These are phyloP conservation scores for Scolecobasidium constrictum DNA, from an alignment of 2,329 filamentous ascomycete species.

Conservation along the genomic window DNA sequence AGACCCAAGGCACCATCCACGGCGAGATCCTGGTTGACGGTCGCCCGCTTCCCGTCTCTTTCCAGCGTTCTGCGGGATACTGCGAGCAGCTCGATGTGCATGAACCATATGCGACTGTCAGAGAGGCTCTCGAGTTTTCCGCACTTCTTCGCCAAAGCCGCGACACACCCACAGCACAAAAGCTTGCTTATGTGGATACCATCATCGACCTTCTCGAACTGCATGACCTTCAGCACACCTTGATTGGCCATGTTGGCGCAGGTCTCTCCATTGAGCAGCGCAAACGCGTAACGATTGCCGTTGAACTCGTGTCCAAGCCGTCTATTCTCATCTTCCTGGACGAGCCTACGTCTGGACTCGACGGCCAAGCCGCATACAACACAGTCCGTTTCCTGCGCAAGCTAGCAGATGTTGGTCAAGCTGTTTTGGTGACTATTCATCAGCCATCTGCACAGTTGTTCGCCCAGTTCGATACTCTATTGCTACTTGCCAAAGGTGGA, in stretches of 20 bases:
- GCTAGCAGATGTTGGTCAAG: conserved; percentile 68
- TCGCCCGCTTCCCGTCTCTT: conserved; percentile 43
- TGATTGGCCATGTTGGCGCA: conserved; percentile 49
- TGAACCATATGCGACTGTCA: conserved; percentile 49
- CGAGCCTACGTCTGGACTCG: conserved; percentile 66
- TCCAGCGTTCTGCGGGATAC: conserved; percentile 54
- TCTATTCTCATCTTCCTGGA: conserved; percentile 68
- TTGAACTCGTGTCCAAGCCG: conserved; percentile 53
- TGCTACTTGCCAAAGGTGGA: conserved; percentile 69
- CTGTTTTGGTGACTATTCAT: conserved; percentile 83
- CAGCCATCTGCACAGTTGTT: conserved; percentile 81
- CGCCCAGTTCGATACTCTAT: conserved; percentile 74
- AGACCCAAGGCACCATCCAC: conserved; percentile 52
- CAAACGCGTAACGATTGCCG: conserved; percentile 54
- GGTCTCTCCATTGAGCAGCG: conserved; percentile 57
- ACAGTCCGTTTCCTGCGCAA: conserved; percentile 71
- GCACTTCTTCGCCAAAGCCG: conserved; percentile 52
- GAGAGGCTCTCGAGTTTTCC: conserved; percentile 56
- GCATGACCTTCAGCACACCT: conserved; percentile 54
- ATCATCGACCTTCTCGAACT: conserved; percentile 55
- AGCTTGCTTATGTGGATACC: conserved; percentile 55
- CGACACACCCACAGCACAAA: conserved; percentile 46
- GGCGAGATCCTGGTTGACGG: conserved; percentile 56
- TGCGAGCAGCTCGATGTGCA: conserved; percentile 57
- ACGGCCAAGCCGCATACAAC: conserved; percentile 63